Conservation (phyloP, 768 basidiomycete genomes). For the Mycena crocata region DNA sequence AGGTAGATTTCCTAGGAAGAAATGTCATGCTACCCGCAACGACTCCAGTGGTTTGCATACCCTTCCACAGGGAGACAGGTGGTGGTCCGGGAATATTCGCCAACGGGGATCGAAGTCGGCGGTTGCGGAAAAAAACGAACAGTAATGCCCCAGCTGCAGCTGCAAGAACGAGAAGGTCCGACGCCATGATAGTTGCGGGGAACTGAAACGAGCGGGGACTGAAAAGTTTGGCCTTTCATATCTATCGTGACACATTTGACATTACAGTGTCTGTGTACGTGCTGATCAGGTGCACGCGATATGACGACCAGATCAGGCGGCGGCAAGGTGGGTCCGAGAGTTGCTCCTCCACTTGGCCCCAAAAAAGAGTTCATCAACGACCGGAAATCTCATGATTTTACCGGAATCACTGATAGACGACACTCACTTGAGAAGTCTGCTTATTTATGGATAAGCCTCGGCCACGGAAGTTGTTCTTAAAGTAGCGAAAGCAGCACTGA, state of each 20-base stretch:
- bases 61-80: constrained; percentile 21
- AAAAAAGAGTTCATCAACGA: background rate
- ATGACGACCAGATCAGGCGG: constrained; percentile 17
- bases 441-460: too few species aligned
- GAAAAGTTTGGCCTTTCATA: constrained; percentile 4
- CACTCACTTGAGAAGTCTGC: background rate
- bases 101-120: constrained; percentile 7
- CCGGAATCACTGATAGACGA: background rate
- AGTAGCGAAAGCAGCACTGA: background rate
- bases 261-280: constrained; percentile 2
- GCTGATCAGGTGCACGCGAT: background rate
- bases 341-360: background rate
- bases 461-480: background rate
- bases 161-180: constrained; percentile 6
- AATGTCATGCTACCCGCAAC: background rate
- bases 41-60: background rate
- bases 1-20: constrained; percentile 22
- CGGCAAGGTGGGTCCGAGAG: constrained; percentile 4
- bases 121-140: constrained; percentile 7
- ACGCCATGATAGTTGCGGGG: constrained; percentile 4
- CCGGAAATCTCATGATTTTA: background rate
- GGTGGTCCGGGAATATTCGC: constrained; percentile 28
- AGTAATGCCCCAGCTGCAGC: constrained; percentile 2
- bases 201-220: background rate
- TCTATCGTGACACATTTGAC: constrained; percentile 12